A percentile compares a stretch with the other conserved stretches of the same genome.
Evolutionary conservation across 2,329 filamentous ascomycete genomes (phyloP).

Genomic region (Trichoderma afroharzianum): DNA sequence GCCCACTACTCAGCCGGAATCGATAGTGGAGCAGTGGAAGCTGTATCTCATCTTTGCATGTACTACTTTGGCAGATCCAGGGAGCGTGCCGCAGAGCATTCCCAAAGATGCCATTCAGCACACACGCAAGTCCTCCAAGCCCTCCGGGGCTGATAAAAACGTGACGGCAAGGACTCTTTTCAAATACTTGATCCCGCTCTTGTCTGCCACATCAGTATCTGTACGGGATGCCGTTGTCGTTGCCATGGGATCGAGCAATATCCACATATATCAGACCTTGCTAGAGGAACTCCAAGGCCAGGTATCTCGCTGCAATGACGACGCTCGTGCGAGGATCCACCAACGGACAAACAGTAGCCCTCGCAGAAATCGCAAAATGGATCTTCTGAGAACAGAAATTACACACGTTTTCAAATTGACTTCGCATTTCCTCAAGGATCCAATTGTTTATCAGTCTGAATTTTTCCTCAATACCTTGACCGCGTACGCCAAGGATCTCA

Average conservation of each 20-base stretch:
- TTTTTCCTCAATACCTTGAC: slow-evolving; percentile 89
- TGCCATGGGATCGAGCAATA: slow-evolving; percentile 90
- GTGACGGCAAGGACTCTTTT: slow-evolving; percentile 86
- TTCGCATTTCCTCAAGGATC: slow-evolving; percentile 77
- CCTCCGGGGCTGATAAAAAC: slow-evolving; percentile 68
- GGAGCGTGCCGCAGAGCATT: slow-evolving; percentile 44
- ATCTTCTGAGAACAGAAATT: slow-evolving; percentile 85
- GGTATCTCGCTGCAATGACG: slow-evolving; percentile 80
- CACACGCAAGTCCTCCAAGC: slow-evolving; percentile 72
- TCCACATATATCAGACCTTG: slow-evolving; percentile 85
- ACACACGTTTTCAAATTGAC: slow-evolving; percentile 96
- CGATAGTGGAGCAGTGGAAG: slow-evolving; percentile 96
- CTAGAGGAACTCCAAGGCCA: slow-evolving; percentile 87
- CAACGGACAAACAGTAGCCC: slow-evolving; percentile 81
- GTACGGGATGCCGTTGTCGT: slow-evolving; percentile 88
- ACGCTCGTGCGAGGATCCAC: slow-evolving; percentile 82
- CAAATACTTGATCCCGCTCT: slow-evolving; percentile 82
- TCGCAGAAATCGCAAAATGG: slow-evolving; percentile 76
- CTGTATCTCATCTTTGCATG: slow-evolving; percentile 96
- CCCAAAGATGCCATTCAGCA: slow-evolving; percentile 62
- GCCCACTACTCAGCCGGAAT: slow-evolving; percentile 72
- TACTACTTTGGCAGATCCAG: slow-evolving; percentile 84
- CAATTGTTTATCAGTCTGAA: slow-evolving; percentile 77
- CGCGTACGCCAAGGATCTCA: slow-evolving; percentile 84
- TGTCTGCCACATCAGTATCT: slow-evolving; percentile 73